Conservation (phyloP, 2,329 filamentous ascomycete genomes). For the Cordyceps cicadae region DNA sequence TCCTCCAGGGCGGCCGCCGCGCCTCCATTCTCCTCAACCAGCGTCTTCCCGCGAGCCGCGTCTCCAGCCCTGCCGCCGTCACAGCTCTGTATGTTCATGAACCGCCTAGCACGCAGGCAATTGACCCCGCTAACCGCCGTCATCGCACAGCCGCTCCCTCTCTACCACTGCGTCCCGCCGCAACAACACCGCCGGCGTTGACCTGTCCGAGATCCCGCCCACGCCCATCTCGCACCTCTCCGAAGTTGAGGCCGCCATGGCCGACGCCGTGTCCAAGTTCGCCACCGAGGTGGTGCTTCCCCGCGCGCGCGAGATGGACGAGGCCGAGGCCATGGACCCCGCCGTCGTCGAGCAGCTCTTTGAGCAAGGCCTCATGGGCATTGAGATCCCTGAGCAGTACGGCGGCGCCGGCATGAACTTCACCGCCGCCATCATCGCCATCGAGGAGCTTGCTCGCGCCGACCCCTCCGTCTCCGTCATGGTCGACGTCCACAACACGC, state of each 20-base stretch:
- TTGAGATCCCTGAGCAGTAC: slow-evolving; percentile 96
- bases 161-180: slow-evolving; percentile 51
- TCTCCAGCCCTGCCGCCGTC: slow-evolving; percentile 18
- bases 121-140: neutral
- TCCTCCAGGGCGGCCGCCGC: slow-evolving; percentile 37
- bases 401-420: slow-evolving; percentile 99
- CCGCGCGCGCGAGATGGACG: slow-evolving; percentile 94
- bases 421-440: slow-evolving; percentile 88
- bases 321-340: slow-evolving; percentile 89
- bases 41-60: slow-evolving; percentile 19
- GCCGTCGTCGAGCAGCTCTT: slow-evolving; percentile 84
- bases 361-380: slow-evolving; percentile 93
- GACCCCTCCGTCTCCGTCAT: slow-evolving; percentile 93
- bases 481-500: slow-evolving; percentile 95
- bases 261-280: slow-evolving; percentile 83
- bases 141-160: slow-evolving; percentile 39
- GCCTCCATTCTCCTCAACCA: slow-evolving; percentile 26
- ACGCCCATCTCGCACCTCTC: slow-evolving; percentile 91
- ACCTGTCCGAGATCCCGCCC: slow-evolving; percentile 72
- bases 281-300: slow-evolving; percentile 82
- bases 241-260: slow-evolving; percentile 83
- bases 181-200: slow-evolving; percentile 25
- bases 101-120: neutral
- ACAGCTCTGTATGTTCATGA: slow-evolving; percentile 20
- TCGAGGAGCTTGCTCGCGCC: slow-evolving; percentile 89